Percentiles rank a stretch among this genome's conserved stretches.
Conservation (phyloP, 257 asterid species). For the Przewalskia tangutica region DNA sequence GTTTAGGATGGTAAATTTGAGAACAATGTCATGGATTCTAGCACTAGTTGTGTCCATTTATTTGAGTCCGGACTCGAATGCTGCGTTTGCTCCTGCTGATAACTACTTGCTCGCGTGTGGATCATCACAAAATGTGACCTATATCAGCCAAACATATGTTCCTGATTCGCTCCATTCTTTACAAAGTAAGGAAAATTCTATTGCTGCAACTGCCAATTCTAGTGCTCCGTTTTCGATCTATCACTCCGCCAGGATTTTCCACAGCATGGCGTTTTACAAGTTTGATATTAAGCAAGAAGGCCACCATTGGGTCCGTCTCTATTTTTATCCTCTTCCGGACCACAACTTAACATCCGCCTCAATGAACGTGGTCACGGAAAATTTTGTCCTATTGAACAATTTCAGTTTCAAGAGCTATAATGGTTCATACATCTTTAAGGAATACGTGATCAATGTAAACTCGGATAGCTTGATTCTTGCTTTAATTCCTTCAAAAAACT, state of each 20-base stretch:
- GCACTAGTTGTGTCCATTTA: neutral
- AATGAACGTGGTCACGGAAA: slow-evolving; percentile 29
- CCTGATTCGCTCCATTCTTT: slow-evolving; percentile 27
- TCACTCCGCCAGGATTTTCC: slow-evolving; percentile 29
- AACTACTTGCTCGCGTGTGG: slow-evolving; percentile 32
- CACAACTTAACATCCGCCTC: slow-evolving; percentile 29
- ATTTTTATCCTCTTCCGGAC: slow-evolving; percentile 30
- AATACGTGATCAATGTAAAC: slow-evolving; percentile 23
- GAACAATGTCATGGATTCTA: slow-evolving; percentile 4
- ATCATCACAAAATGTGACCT: slow-evolving; percentile 30
- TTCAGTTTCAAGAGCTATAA: slow-evolving; percentile 31
- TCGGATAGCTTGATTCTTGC: slow-evolving; percentile 25
- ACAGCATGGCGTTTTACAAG: slow-evolving; percentile 13
- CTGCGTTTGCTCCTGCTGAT: slow-evolving; percentile 28
- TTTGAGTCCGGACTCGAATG: slow-evolving; percentile 11
- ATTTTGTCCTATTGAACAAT: slow-evolving; percentile 34
- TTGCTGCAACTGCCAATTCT: slow-evolving; percentile 21
- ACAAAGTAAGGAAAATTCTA: slow-evolving; percentile 16
- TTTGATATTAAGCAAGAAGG: slow-evolving; percentile 28
- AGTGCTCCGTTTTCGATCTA: slow-evolving; percentile 24
- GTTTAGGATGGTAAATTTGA: slow-evolving; percentile 10
- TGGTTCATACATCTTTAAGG: slow-evolving; percentile 32
- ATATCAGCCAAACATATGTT: slow-evolving; percentile 24
- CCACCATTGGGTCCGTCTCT: slow-evolving; percentile 41
- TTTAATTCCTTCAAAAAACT: slow-evolving; percentile 31